Base-by-base conservation (phyloP, 2,329 filamentous ascomycete species). In the Lasiodiplodia sp. region DNA sequence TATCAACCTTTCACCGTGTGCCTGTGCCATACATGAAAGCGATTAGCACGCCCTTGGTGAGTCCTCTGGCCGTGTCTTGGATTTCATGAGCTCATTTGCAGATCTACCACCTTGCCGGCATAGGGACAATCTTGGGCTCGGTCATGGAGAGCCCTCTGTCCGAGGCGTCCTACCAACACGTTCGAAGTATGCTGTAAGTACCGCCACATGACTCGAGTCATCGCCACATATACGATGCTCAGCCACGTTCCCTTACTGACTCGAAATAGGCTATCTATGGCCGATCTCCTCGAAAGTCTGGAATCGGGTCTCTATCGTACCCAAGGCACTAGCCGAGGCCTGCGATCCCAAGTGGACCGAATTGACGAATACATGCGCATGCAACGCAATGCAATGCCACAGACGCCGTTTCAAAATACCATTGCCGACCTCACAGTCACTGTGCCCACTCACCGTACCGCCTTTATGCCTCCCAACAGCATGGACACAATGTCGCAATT, bases 61-160 rank as follows among this genome's bases (percentile, higher is more conserved):
- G 55, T 51, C 23, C 11, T 34, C 34, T 34, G n/a, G 38, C 55
- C 34, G 18, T 52, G 25, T 11, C 40, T 40, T 18, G 7, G 31
- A 16, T 12, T 18, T 4, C 44, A 21, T 52, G 3, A 28, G 34
- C 56, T 67, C 31, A 60, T 52, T 52, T 52, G 31, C 47, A 62
- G 66, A 77, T 85, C 6, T 79, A 86, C 70, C 84, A 85, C 71
- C 75, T 86, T 4, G 82, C 79, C 8, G 82, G 83, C 16, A 84
- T 86, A 52, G 84, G 84, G 5, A 78, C 79, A 2, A 84, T 86
- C 60, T 78, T 86, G n/a, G 82, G 82, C 23, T 81, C 80, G 4
- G 81, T 83, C 34, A 80, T 85, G 70, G 83, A 83, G 68, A 79
- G 79, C 7, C 77, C 77, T 28, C 70, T 85, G n/a, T 81, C 78